A percentile compares a stretch with the other conserved stretches of the same genome.
Evolutionary conservation across 305 asterid species (phyloP).

Genomic region (Fraxinus angustifolia): DNA sequence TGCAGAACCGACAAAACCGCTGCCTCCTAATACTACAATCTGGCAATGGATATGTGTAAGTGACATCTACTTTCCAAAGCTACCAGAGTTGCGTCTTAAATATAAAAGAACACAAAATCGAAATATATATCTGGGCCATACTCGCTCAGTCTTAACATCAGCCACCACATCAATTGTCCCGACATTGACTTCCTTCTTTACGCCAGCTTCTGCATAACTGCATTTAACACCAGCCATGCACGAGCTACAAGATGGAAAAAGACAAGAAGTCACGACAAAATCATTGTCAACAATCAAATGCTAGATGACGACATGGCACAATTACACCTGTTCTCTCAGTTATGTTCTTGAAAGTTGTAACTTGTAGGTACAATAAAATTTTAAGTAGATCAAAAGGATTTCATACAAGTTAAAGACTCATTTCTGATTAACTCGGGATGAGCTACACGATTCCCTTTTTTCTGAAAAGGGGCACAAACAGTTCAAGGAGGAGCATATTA

Average conservation of each 20-base stretch:
- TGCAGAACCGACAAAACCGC: constrained; percentile 96
- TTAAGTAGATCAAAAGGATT: background rate
- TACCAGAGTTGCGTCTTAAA: constrained; percentile 15
- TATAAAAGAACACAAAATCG: background rate
- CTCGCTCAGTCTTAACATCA: constrained; percentile 78
- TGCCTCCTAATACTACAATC: constrained; percentile 96
- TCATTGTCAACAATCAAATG: background rate
- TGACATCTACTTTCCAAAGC: constrained; percentile 20
- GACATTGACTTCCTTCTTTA: constrained; percentile 33
- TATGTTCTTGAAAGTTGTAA: constrained; percentile 1
- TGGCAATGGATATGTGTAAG: constrained; percentile 31
- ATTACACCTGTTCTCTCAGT: background rate
- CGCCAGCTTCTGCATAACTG: constrained; percentile 57
- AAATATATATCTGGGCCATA: constrained; percentile 29
- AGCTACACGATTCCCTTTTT: background rate
- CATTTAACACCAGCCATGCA: constrained; percentile 51
- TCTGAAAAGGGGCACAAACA: background rate
- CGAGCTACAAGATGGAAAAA: constrained; percentile 32
- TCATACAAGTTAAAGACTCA: background rate
- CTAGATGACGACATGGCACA: background rate
- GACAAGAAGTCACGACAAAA: background rate
- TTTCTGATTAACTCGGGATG: background rate
- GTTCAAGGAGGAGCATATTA: background rate
- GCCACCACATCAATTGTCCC: constrained; percentile 81
- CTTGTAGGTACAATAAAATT: background rate